Evolutionary conservation across 1,284 basidiomycete genomes (phyloP), one percentile per base, ranked within the genome.

Genomic region (Rhodotorula sp.): DNA sequence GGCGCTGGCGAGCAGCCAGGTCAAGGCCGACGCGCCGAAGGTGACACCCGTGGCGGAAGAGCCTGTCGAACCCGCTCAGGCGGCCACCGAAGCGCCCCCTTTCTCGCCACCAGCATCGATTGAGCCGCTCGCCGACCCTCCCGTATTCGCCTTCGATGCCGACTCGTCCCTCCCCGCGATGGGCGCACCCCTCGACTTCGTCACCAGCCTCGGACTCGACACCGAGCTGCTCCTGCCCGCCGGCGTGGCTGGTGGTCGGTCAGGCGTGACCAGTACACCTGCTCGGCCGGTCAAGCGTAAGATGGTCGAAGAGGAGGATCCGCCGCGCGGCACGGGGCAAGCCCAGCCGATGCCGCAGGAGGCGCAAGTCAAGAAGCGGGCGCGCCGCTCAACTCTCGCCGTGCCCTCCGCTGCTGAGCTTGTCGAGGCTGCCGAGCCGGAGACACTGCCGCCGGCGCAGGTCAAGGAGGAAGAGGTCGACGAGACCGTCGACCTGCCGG

Each of bases 151-250:
- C 34, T n/a, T 48, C 19, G 54, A 50, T 41, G 63, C 12, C 13
- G 62, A 71, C 50, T 54, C 46, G 27, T 46, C 70, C 34, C 55
- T 68, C 0, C 70, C 70, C 10, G n/a, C 41, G 3, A 71, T 71
- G 66, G 70, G 70, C 12, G 66, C 66, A 9, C 66, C 66, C n/a
- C 66, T 71, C 62, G 63, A 65, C 7, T 56, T 71, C 19, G 27
- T 21, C 25, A 4, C 34, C 19, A 41, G 27, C 21, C 25, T 34
- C 41, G n/a, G 7, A 19, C 25, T 57, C 44, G 57, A 41, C 57
- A 7, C 23, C 16, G 53, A 16, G 25, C 14, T 34, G 16, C 48
- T 13, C 5, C 34, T 34, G 34, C n/a, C 4, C 12, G 3, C 34
- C 9, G 12, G 44, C 10, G 10, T 17, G 14, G 9, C 7, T 25